Evolutionary conservation across 495 filamentous ascomycete genomes (phyloP).

Genomic region (Penicillium cinerascens): DNA sequence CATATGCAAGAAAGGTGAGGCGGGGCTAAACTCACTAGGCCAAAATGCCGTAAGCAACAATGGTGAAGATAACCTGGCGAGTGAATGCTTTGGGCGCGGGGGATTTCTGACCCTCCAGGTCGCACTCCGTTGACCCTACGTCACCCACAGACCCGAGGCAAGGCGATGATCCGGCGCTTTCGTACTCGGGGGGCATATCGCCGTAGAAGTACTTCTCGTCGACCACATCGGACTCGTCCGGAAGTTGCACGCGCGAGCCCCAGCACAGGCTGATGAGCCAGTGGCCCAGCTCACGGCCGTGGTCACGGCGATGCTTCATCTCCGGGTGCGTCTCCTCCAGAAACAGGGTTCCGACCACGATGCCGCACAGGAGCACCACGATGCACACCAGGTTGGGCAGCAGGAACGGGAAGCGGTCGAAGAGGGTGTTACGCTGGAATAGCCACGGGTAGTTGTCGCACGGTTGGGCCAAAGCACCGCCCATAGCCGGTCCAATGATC

Average conservation of each 20-base stretch:
- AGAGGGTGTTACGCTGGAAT: constrained; percentile 70
- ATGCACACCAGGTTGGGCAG: constrained; percentile 93
- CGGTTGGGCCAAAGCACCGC: constrained; percentile 84
- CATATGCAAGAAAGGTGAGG: not conserved
- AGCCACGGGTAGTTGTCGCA: constrained; percentile 74
- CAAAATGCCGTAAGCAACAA: constrained; percentile 85
- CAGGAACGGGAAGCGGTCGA: constrained; percentile 84
- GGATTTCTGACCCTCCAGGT: constrained; percentile 44
- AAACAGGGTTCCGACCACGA: constrained; percentile 82
- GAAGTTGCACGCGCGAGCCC: constrained; percentile 38
- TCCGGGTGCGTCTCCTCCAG: constrained; percentile 92
- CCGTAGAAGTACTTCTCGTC: constrained; percentile 46
- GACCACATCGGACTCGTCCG: constrained; percentile 29
- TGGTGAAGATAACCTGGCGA: constrained; percentile 74
- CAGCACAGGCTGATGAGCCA: constrained; percentile 58
- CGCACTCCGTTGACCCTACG: constrained; percentile 32
- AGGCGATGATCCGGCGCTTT: constrained; percentile 64
- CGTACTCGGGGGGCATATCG: constrained; percentile 61
- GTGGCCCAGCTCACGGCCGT: constrained; percentile 70
- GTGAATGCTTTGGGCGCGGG: constrained; percentile 63
- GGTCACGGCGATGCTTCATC: constrained; percentile 71
- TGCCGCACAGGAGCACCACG: constrained; percentile 68
- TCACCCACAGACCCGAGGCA: constrained; percentile 43
- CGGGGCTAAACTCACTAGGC: constrained; percentile 72
- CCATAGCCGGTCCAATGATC: constrained; percentile 86